Evolutionary conservation across 1,139 yeast genomes (phyloP).

Genomic region (Kodamaea arcana): DNA sequence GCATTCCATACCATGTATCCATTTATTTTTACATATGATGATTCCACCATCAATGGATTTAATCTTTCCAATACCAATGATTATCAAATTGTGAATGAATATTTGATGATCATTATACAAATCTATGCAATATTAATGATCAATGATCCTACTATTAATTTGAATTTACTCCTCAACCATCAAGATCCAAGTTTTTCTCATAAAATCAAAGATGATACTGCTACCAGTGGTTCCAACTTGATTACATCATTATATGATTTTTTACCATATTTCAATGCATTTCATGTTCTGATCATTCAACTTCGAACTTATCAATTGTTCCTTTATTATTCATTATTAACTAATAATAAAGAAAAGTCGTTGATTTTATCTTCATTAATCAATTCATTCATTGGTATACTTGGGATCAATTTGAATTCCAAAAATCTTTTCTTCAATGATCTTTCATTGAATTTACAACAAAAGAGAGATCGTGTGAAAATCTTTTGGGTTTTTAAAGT

Average conservation of each 20-base stretch:
- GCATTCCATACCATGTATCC: constrained; percentile 57
- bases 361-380: constrained; percentile 39
- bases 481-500: constrained; percentile 60
- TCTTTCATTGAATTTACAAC: constrained; percentile 32
- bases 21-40: constrained; percentile 47
- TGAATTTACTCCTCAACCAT: constrained; percentile 40
- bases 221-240: constrained; percentile 15
- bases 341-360: constrained; percentile 47
- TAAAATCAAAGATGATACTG: constrained; percentile 5
- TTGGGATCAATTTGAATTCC: constrained; percentile 45
- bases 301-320: constrained; percentile 42
- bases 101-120: constrained; percentile 46
- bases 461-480: constrained; percentile 50
- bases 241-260: constrained; percentile 42
- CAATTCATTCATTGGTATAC: constrained; percentile 44
- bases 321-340: constrained; percentile 40
- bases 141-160: constrained; percentile 43
- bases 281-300: constrained; percentile 39
- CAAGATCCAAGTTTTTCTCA: constrained; percentile 32
- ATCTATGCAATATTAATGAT: constrained; percentile 47
- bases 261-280: constrained; percentile 44
- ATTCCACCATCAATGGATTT: constrained; percentile 47
- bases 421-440: constrained; percentile 46
- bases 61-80: constrained; percentile 47
- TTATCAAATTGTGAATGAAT: constrained; percentile 48